These are phyloP conservation scores for Colletotrichum sp. DNA, from an alignment of 2,329 filamentous ascomycete species.

Conservation along the genomic window DNA sequence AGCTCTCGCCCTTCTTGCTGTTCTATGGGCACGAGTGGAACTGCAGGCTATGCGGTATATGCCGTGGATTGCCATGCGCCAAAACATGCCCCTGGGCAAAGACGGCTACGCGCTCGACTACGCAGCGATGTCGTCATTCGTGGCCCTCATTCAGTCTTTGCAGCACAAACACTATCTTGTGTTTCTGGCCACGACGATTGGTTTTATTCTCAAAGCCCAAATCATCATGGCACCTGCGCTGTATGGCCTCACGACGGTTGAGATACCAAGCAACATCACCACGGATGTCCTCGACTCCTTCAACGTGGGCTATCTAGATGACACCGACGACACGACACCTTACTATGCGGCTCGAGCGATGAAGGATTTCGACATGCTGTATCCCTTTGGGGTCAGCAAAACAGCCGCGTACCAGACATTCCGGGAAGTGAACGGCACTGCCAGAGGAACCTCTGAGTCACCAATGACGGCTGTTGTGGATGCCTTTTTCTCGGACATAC, in stretches of 20 bases:
- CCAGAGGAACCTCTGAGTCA: neutral
- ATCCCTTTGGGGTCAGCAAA: neutral
- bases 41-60: conserved; percentile 1
- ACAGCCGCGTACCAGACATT: neutral
- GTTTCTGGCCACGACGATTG: neutral
- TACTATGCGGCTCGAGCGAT: neutral
- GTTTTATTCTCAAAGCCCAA: neutral
- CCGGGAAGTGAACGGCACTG: neutral
- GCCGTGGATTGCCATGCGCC: conserved; percentile 1
- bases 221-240: neutral
- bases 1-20: neutral
- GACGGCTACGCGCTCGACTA: neutral
- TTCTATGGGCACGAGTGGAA: conserved; percentile 4
- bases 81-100: neutral
- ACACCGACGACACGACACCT: neutral
- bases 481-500: neutral
- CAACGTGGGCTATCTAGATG: neutral
- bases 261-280: neutral
- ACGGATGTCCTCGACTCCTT: neutral
- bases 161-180: neutral
- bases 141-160: neutral
- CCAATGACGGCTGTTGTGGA: neutral
- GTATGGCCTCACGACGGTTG: neutral
- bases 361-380: neutral
- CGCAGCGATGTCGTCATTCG: neutral